phyloP scores from a whole-genome alignment of 176 grass and related monocot genomes.

The Rhynchospora pubera region DNA sequence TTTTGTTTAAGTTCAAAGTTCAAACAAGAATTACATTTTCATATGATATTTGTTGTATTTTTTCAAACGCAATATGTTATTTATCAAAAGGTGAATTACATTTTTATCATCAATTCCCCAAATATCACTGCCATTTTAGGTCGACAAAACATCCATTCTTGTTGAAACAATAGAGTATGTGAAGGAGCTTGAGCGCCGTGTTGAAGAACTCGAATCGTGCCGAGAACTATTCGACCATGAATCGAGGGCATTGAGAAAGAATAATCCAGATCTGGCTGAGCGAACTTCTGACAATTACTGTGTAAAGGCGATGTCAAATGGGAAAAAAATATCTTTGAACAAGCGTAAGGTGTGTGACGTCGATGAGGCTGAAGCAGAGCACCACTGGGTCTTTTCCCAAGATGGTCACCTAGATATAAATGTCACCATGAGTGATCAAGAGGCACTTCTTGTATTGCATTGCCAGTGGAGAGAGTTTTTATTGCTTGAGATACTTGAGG shows the following conservation, averaged over 20 bases:
- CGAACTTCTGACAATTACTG: constrained; percentile 40
- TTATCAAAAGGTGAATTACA: no score
- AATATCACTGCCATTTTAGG: constrained; percentile 25
- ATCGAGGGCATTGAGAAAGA: not conserved
- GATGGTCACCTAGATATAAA: constrained; percentile 40
- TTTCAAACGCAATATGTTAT: not conserved
- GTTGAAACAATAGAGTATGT: constrained; percentile 63
- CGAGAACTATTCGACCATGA: constrained; percentile 7
- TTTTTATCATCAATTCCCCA: not conserved
- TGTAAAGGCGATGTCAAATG: constrained; percentile 9
- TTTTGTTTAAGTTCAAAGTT: not conserved
- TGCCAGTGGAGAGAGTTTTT: constrained; percentile 70
- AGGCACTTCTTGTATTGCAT: constrained; percentile 49
- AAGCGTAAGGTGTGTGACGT: constrained; percentile 26
- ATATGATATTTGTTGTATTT: not conserved
- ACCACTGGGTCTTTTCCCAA: constrained; percentile 24
- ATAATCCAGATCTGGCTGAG: constrained; percentile 22
- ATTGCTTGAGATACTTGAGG: constrained; percentile 54
- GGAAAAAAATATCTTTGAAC: constrained; percentile 23
- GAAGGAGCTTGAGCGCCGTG: constrained; percentile 50
- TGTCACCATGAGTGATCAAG: constrained; percentile 45
- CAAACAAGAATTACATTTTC: not conserved
- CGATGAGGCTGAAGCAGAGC: constrained; percentile 12
- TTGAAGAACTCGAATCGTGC: constrained; percentile 52
- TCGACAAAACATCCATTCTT: constrained; percentile 80